A percentile compares a stretch with the other conserved stretches of the same genome.
These are phyloP conservation scores for Pichia sp. DNA, from an alignment of 1,139 yeast genomes.

Conservation along the genomic window DNA sequence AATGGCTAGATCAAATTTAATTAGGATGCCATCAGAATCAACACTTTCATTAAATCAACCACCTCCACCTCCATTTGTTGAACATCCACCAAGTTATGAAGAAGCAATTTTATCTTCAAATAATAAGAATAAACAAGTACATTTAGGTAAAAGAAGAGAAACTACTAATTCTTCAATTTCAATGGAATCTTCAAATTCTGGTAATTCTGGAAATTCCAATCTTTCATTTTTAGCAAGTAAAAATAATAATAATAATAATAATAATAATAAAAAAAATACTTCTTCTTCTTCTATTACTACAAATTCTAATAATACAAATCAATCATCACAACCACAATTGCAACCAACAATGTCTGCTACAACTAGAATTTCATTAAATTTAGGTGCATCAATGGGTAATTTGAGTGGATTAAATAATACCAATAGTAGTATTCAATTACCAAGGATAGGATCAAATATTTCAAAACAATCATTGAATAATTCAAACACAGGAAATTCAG, in stretches of 20 bases:
- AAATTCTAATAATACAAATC: slow-evolving; percentile 11
- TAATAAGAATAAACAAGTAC: slow-evolving; percentile 14
- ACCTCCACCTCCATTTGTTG: slow-evolving; percentile 33
- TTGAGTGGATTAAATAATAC: neutral
- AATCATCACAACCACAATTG: neutral
- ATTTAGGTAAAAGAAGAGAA: slow-evolving; percentile 1
- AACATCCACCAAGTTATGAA: slow-evolving; percentile 34
- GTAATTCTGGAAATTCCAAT: neutral
- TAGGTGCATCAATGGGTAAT: slow-evolving; percentile 4
- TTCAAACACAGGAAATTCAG: slow-evolving; percentile 1
- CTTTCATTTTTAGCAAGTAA: neutral
- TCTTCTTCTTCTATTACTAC: no score
- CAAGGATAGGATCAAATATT: neutral
- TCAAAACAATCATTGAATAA: neutral
- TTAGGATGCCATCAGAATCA: slow-evolving; percentile 7
- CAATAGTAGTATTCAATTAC: neutral
- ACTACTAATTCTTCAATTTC: slow-evolving; percentile 5
- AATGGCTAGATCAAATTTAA: slow-evolving; percentile 15
- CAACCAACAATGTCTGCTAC: slow-evolving; percentile 1
- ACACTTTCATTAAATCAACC: slow-evolving; percentile 27
- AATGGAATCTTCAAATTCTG: slow-evolving; percentile 7
- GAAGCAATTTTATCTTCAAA: slow-evolving; percentile 17
- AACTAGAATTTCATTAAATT: slow-evolving; percentile 10
- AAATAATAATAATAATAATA: neutral
- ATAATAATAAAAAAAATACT: neutral